These are phyloP conservation scores for Trichoderma aggressivum DNA, from an alignment of 2,329 filamentous ascomycete genomes.

Conservation along the genomic window DNA sequence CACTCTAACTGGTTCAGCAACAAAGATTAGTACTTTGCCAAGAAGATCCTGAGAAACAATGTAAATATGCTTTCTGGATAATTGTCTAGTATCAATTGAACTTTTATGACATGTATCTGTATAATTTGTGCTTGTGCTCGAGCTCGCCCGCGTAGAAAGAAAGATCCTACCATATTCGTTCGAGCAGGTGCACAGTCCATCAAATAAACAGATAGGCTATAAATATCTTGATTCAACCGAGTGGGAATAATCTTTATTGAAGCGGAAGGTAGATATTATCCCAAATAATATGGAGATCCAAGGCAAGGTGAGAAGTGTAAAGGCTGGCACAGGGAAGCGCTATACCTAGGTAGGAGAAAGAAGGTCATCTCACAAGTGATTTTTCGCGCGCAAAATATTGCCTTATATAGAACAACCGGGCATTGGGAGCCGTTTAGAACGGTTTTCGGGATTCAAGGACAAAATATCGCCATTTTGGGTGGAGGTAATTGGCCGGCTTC, in stretches of 20 bases:
- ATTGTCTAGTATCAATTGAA: neutral
- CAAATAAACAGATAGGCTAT: neutral
- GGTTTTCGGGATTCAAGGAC: neutral
- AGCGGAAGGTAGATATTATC: neutral
- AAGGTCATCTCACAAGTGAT: neutral
- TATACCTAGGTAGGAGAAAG: neutral
- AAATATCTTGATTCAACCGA: neutral
- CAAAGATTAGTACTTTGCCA: conserved; percentile 17
- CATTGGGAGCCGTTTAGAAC: neutral
- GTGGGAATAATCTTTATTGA: neutral
- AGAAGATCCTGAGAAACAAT: neutral
- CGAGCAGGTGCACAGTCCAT: neutral
- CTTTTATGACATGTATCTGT: neutral
- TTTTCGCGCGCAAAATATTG: neutral
- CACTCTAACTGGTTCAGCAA: conserved; percentile 12
- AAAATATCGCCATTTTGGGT: neutral
- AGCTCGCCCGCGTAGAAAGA: neutral
- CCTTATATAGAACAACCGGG: neutral
- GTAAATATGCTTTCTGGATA: neutral
- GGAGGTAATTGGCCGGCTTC: neutral
- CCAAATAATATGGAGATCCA: neutral
- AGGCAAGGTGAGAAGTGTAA: neutral
- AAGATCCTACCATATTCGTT: neutral
- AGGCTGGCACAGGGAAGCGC: neutral
- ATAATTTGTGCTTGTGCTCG: neutral